phyloP scores from a whole-genome alignment of 1,284 basidiomycete genomes.

The Pisolithus thermaeus region DNA sequence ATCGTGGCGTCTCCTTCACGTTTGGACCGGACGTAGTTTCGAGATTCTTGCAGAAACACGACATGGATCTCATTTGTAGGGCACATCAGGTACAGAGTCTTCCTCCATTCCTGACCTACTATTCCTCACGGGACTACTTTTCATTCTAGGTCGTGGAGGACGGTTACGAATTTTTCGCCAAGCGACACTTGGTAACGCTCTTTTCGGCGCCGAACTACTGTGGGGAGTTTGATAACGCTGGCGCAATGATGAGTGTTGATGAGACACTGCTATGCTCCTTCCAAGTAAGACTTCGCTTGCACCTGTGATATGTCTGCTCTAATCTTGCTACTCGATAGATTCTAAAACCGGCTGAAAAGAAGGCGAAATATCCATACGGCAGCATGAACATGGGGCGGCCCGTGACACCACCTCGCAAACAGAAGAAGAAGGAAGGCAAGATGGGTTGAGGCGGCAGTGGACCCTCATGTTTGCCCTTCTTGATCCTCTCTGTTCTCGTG shows the following conservation, averaged over 20 bases:
- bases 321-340: slow-evolving; percentile 52
- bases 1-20: slow-evolving; percentile 97
- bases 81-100: slow-evolving; percentile 78
- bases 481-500: slow-evolving; percentile 12
- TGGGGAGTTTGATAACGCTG: slow-evolving; percentile 98
- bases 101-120: not conserved
- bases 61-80: slow-evolving; percentile 99
- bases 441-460: slow-evolving; percentile 45
- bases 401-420: slow-evolving; percentile 78
- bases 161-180: slow-evolving; percentile 99
- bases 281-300: slow-evolving; percentile 63
- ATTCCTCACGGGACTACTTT: not conserved
- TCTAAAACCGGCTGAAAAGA: slow-evolving; percentile 98
- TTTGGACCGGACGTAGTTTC: slow-evolving; percentile 98
- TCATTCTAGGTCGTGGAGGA: slow-evolving; percentile 86
- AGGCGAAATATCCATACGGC: slow-evolving; percentile 86
- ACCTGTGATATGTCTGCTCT: not conserved
- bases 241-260: slow-evolving; percentile 99
- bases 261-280: slow-evolving; percentile 97
- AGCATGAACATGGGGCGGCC: slow-evolving; percentile 76
- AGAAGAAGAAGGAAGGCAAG: slow-evolving; percentile 74
- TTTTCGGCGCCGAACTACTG: slow-evolving; percentile 99
- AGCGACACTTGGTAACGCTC: slow-evolving; percentile 93
- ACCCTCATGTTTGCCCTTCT: slow-evolving; percentile 21
- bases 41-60: slow-evolving; percentile 97